Percentiles rank a stretch among this genome's conserved stretches.
These are phyloP conservation scores for Myotisia sp. DNA, from an alignment of 2,329 filamentous ascomycete species.

Conservation along the genomic window DNA sequence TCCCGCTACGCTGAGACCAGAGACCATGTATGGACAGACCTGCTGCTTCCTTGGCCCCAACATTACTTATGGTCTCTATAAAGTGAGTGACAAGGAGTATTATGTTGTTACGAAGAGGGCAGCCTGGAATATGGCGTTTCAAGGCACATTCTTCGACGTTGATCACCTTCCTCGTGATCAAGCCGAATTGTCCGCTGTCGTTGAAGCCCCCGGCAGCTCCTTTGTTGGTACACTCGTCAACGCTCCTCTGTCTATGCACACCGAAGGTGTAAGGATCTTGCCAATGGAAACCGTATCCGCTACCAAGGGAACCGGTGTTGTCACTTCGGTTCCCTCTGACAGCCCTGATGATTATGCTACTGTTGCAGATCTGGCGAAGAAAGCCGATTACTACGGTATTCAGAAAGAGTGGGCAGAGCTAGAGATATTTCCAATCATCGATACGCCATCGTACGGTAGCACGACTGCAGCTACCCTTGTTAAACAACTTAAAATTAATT, in stretches of 20 bases:
- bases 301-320: slow-evolving; percentile 90
- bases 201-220: slow-evolving; percentile 61
- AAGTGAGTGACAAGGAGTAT: slow-evolving; percentile 62
- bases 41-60: slow-evolving; percentile 82
- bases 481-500: slow-evolving; percentile 89
- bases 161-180: slow-evolving; percentile 42
- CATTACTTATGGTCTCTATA: slow-evolving; percentile 79
- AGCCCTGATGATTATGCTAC: slow-evolving; percentile 92
- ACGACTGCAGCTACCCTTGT: slow-evolving; percentile 70
- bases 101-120: slow-evolving; percentile 69
- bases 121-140: slow-evolving; percentile 92
- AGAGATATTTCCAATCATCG: slow-evolving; percentile 76
- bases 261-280: slow-evolving; percentile 68
- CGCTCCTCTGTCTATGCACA: slow-evolving; percentile 77
- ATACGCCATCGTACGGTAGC: slow-evolving; percentile 76
- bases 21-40: slow-evolving; percentile 98
- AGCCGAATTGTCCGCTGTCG: slow-evolving; percentile 58
- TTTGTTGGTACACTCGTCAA: slow-evolving; percentile 68
- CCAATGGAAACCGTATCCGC: slow-evolving; percentile 91
- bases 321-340: slow-evolving; percentile 90
- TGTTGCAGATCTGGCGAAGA: slow-evolving; percentile 75
- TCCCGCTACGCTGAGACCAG: slow-evolving; percentile 79
- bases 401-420: slow-evolving; percentile 91
- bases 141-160: slow-evolving; percentile 57
- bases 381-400: slow-evolving; percentile 90